These are phyloP conservation scores for Hygrophila difformis DNA, from an alignment of 257 asterid genomes.

Conservation along the genomic window DNA sequence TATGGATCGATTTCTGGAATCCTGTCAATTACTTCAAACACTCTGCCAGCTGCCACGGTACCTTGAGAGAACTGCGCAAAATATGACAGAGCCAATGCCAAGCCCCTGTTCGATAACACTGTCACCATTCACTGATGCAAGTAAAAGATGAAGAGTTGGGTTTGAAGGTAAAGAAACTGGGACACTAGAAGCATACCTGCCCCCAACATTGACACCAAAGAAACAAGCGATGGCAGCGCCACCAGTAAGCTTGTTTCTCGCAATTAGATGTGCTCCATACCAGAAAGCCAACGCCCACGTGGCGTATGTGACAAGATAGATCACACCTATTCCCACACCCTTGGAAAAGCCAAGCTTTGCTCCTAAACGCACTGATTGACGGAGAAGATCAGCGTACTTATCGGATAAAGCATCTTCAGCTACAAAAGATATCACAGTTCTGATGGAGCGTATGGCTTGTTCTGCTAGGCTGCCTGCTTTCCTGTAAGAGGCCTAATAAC, in stretches of 20 bases:
- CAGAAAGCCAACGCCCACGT: conserved; percentile 96
- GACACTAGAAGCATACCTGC: conserved; percentile 52
- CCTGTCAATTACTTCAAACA: conserved; percentile 60
- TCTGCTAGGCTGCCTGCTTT: conserved; percentile 77
- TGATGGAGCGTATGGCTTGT: conserved; percentile 65
- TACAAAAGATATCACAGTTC: conserved; percentile 74
- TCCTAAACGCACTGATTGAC: conserved; percentile 48
- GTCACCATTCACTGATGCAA: neutral
- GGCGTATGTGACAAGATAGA: conserved; percentile 65
- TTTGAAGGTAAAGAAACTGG: no score
- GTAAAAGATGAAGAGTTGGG: neutral
- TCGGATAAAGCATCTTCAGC: conserved; percentile 68
- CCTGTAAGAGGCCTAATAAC: conserved; percentile 57
- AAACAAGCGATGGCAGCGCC: conserved; percentile 84
- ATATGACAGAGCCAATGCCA: conserved; percentile 67
- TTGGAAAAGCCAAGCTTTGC: conserved; percentile 74
- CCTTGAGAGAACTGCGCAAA: conserved; percentile 88
- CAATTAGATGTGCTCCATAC: conserved; percentile 66
- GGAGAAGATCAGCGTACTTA: conserved; percentile 40
- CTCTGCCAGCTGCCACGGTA: conserved; percentile 71
- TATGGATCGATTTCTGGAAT: conserved; percentile 69
- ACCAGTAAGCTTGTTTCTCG: conserved; percentile 36
- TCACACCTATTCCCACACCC: conserved; percentile 76
- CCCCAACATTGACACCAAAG: conserved; percentile 80
- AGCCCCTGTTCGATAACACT: conserved; percentile 38